These are phyloP conservation scores for Emergomyces pasteurianus DNA, from an alignment of 2,329 filamentous ascomycete species.

Conservation along the genomic window DNA sequence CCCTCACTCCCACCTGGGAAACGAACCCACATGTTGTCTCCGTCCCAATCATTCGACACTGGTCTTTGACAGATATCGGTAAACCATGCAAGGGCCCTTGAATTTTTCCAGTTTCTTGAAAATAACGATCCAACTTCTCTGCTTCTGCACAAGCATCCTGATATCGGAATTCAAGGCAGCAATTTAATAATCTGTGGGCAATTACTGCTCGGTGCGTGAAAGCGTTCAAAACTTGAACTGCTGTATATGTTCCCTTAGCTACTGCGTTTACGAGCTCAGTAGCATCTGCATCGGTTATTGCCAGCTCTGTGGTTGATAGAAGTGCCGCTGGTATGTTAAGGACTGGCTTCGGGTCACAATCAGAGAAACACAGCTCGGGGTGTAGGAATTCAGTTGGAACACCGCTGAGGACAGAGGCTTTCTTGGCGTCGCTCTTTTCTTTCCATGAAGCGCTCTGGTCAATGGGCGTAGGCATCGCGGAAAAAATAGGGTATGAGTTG, in stretches of 20 bases:
- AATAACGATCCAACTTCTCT: constrained; percentile 11
- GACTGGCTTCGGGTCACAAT: background rate
- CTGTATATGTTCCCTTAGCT: background rate
- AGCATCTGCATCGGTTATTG: background rate
- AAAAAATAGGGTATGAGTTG: background rate
- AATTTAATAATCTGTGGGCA: constrained; percentile 16
- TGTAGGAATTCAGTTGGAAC: background rate
- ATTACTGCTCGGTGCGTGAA: constrained; percentile 17
- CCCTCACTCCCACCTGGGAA: background rate
- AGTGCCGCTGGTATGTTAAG: background rate
- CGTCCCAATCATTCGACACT: background rate
- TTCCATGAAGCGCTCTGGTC: background rate
- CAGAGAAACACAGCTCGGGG: background rate
- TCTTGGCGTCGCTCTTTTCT: background rate
- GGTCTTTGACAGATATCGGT: constrained; percentile 17
- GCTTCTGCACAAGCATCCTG: constrained; percentile 4
- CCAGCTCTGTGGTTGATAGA: background rate
- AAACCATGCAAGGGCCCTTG: constrained; percentile 16
- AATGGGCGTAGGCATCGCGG: background rate
- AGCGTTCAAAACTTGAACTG: constrained; percentile 4
- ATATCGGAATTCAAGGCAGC: constrained; percentile 7
- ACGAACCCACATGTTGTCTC: constrained; percentile 1
- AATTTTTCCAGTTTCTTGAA: constrained; percentile 8
- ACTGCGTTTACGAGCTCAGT: background rate
- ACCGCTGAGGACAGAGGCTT: background rate